Percentiles rank a stretch among this genome's conserved stretches.
phyloP scores from a whole-genome alignment of 2,329 filamentous ascomycete genomes.

The Eutypella sp. region DNA sequence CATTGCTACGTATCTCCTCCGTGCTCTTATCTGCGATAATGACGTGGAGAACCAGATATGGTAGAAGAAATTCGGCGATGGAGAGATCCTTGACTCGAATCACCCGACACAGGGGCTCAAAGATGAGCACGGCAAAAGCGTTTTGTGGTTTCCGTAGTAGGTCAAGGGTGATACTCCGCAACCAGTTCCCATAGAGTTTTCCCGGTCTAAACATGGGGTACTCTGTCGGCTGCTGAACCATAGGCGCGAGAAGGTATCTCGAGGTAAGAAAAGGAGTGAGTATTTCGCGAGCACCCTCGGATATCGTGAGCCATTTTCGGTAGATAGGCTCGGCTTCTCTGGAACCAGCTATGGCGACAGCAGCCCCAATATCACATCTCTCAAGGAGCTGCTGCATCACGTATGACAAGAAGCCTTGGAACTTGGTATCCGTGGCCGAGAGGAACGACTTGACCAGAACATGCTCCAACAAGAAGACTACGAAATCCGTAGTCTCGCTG shows the following conservation, averaged over 20 bases:
- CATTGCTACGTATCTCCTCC: slow-evolving; percentile 56
- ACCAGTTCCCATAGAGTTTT: slow-evolving; percentile 73
- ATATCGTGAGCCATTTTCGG: slow-evolving; percentile 71
- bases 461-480: slow-evolving; percentile 77
- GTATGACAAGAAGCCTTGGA: slow-evolving; percentile 89
- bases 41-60: slow-evolving; percentile 79
- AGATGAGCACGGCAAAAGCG: slow-evolving; percentile 69
- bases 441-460: slow-evolving; percentile 88
- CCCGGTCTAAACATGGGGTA: slow-evolving; percentile 76
- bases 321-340: slow-evolving; percentile 56
- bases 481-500: slow-evolving; percentile 79
- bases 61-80: slow-evolving; percentile 82
- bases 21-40: slow-evolving; percentile 64
- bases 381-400: slow-evolving; percentile 89
- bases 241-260: slow-evolving; percentile 67
- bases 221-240: slow-evolving; percentile 48
- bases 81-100: slow-evolving; percentile 82
- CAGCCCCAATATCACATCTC: slow-evolving; percentile 66
- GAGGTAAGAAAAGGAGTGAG: slow-evolving; percentile 86
- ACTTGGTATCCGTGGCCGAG: slow-evolving; percentile 78
- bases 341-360: slow-evolving; percentile 38
- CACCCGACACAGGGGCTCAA: slow-evolving; percentile 74
- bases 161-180: slow-evolving; percentile 75
- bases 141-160: slow-evolving; percentile 75
- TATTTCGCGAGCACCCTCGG: slow-evolving; percentile 71